These are phyloP conservation scores for Melastoma candidum DNA, from an alignment of 441 rosid genomes.

Conservation along the genomic window DNA sequence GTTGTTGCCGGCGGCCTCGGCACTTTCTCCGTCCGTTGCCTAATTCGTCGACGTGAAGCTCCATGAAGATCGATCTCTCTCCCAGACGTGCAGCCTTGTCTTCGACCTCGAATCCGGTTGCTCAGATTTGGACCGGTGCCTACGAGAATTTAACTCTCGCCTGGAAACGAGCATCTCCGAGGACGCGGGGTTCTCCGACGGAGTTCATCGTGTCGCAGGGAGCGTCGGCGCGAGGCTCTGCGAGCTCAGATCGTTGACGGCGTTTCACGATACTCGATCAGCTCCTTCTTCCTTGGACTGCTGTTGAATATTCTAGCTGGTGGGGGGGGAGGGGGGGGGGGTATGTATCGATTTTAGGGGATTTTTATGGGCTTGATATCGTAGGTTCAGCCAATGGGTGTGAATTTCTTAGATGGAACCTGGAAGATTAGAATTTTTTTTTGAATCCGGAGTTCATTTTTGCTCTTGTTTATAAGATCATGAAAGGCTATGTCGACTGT, in stretches of 20 bases:
- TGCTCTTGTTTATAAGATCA: slow-evolving; percentile 76
- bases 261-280: slow-evolving; percentile 24
- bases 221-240: slow-evolving; percentile 39
- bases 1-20: slow-evolving; percentile 36
- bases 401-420: no score
- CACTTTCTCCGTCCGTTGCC: slow-evolving; percentile 37
- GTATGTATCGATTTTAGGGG: not conserved
- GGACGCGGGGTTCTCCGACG: slow-evolving; percentile 62
- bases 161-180: slow-evolving; percentile 42
- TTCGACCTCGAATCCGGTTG: slow-evolving; percentile 49
- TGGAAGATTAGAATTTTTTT: no score
- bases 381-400: no score
- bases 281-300: slow-evolving; percentile 18
- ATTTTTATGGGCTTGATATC: no score
- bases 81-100: slow-evolving; percentile 33
- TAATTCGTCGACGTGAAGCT: slow-evolving; percentile 49
- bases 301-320: not conserved
- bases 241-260: slow-evolving; percentile 38
- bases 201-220: slow-evolving; percentile 25
- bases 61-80: slow-evolving; percentile 30
- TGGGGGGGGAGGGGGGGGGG: not conserved
- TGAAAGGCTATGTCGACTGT: slow-evolving; percentile 74
- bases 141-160: slow-evolving; percentile 38
- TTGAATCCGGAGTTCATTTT: slow-evolving; percentile 68
- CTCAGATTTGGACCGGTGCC: slow-evolving; percentile 41